Evolutionary conservation across 2,329 filamentous ascomycete species (phyloP), one percentile per base, ranked within the genome.

Genomic region (Penicillium digitatum): DNA sequence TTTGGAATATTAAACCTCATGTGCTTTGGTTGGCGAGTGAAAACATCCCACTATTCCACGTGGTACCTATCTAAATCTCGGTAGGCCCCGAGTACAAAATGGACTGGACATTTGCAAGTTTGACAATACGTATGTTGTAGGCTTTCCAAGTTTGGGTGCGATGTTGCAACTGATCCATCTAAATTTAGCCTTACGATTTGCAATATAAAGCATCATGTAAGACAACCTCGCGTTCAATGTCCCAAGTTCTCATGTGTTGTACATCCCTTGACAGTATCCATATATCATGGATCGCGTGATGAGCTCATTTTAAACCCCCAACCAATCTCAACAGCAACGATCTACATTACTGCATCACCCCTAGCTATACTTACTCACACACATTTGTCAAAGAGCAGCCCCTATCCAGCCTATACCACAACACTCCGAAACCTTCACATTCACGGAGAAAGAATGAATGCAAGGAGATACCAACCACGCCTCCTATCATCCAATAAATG

Each of bases 401-500:
- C 61, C 56, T 63, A 54, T 60, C 51, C 56, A 59, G 34, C 22
- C 5, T 24, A 14, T 37, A 40, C 10, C 29, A 26, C 11, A 48
- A 34, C 31, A 16, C 31, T 26, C 42, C 40, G 18, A 49, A 35
- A 16, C 53, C 37, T 55, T 52, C 54, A 61, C 59, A 64, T 62
- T 63, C 62, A 60, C 11, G 38, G 42, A 16, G 29, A 39, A 32
- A 27, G 37, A 56, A 57, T n/a, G 60, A 62, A 65, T 64, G 63
- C 52, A 65, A 65, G 63, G 63, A 54, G 60, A 56, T 47, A 55
- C 43, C 48, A 58, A 53, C 52, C 49, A 47, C 42, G 6, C 29
- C 20, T 32, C 29, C 35, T 18, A 26, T 40, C 42, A 32, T 24
- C 60, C 62, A 64, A 64, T 62, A 38, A 56, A 31, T 18, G 6